A percentile compares a stretch with the other conserved stretches of the same genome.
Evolutionary conservation across 805 yeast species (phyloP).

Genomic region (Pachysolen tannophilus): DNA sequence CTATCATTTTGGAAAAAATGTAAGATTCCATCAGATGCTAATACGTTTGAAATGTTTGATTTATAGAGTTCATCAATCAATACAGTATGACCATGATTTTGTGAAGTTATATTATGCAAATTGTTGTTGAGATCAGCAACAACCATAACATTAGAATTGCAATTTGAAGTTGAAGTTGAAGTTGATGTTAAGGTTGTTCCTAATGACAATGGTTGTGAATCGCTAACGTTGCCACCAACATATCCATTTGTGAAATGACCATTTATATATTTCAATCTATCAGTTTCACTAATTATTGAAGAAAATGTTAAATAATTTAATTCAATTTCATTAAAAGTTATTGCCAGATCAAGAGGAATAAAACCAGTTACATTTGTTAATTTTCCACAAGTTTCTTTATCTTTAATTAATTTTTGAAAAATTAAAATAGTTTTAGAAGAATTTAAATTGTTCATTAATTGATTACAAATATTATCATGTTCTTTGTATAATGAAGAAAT

Average conservation of each 20-base stretch:
- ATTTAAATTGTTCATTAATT: slow-evolving; percentile 16
- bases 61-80: slow-evolving; percentile 23
- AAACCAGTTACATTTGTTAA: slow-evolving; percentile 33
- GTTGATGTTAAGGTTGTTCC: slow-evolving; percentile 13
- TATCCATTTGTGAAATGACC: slow-evolving; percentile 32
- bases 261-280: slow-evolving; percentile 18
- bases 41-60: slow-evolving; percentile 29
- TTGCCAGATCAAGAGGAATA: slow-evolving; percentile 34
- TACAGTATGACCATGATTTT: slow-evolving; percentile 25
- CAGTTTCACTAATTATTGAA: slow-evolving; percentile 21
- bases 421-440: slow-evolving; percentile 10
- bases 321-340: slow-evolving; percentile 34
- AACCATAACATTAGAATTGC: slow-evolving; percentile 8
- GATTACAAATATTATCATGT: slow-evolving; percentile 27
- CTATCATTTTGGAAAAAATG: slow-evolving; percentile 35
- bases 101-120: slow-evolving; percentile 10
- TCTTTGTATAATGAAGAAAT: slow-evolving; percentile 36
- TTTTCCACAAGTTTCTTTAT: slow-evolving; percentile 15
- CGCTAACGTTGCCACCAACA: slow-evolving; percentile 37
- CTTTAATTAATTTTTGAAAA: slow-evolving; percentile 10
- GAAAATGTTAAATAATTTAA: slow-evolving; percentile 31
- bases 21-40: slow-evolving; percentile 39
- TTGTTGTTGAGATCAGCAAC: neutral
- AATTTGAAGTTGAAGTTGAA: slow-evolving; percentile 20
- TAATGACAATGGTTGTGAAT: slow-evolving; percentile 6